phyloP scores from a whole-genome alignment of 768 basidiomycete species.

The Lyophyllum decastes region DNA sequence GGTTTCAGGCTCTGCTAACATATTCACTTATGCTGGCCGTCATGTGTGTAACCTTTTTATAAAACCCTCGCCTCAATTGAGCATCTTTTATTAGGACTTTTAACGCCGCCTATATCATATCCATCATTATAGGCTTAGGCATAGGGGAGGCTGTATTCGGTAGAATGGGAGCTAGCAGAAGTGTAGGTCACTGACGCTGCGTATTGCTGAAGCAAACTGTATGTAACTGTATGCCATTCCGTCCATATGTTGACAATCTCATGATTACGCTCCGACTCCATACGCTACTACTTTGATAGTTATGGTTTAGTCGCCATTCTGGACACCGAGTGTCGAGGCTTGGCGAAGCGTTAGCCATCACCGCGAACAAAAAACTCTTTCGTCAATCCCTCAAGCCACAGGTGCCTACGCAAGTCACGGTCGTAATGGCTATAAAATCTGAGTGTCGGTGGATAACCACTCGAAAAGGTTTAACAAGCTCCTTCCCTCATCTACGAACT shows the following conservation, averaged over 20 bases:
- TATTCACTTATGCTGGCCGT: conserved; percentile 81
- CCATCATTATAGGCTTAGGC: conserved; percentile 69
- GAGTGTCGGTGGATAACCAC: not conserved
- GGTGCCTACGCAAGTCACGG: not conserved
- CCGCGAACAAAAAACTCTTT: conserved; percentile 1
- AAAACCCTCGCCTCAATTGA: not conserved
- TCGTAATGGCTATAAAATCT: not conserved
- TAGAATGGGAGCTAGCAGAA: conserved; percentile 38
- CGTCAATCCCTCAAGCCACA: not conserved
- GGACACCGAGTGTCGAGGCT: not conserved
- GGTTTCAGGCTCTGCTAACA: conserved; percentile 58
- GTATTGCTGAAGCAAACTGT: not conserved
- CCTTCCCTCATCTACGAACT: not conserved
- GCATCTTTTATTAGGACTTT: conserved; percentile 63
- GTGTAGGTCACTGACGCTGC: conserved; percentile 4
- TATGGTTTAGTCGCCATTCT: not conserved
- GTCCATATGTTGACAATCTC: not conserved
- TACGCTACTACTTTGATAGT: no score
- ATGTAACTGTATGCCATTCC: not conserved
- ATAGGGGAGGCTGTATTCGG: conserved; percentile 78
- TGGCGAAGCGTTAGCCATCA: not conserved
- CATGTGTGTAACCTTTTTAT: conserved; percentile 54
- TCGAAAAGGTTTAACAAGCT: conserved; percentile 7
- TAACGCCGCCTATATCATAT: conserved; percentile 74
- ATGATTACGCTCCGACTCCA: not conserved